phyloP scores from a whole-genome alignment of 2,329 filamentous ascomycete species.

The Domatiomyces globalis region DNA sequence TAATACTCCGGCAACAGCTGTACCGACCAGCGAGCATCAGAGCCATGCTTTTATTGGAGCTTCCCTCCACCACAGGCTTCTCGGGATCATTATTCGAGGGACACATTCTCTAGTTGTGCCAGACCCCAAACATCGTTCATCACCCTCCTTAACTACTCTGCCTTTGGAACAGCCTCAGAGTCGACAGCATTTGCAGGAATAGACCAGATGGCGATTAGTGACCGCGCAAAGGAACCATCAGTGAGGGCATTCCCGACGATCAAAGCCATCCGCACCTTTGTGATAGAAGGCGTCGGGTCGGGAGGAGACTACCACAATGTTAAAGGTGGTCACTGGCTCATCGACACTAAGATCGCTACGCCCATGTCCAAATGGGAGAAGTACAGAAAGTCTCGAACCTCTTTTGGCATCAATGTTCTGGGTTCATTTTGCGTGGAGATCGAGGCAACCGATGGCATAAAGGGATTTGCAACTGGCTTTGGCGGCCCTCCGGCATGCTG shows the following conservation, averaged over 20 bases:
- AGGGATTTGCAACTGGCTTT: slow-evolving; percentile 87
- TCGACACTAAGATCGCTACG: slow-evolving; percentile 83
- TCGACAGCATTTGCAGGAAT: not conserved
- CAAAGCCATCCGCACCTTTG: slow-evolving; percentile 32
- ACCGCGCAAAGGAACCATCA: slow-evolving; percentile 3
- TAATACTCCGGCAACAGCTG: not conserved
- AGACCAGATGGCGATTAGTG: not conserved
- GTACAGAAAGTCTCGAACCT: slow-evolving; percentile 75
- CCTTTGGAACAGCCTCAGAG: not conserved
- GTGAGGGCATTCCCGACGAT: slow-evolving; percentile 28
- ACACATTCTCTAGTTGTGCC: too few relatives aligned
- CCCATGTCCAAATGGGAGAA: slow-evolving; percentile 82
- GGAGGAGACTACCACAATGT: slow-evolving; percentile 67
- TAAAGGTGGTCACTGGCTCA: slow-evolving; percentile 54
- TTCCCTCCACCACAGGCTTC: too few relatives aligned
- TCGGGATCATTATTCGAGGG: too few relatives aligned
- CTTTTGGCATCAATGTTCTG: slow-evolving; percentile 90
- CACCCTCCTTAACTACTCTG: not conserved
- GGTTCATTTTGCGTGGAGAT: slow-evolving; percentile 87
- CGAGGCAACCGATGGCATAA: slow-evolving; percentile 77
- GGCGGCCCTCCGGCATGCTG: slow-evolving; percentile 87
- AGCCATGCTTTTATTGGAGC: too few relatives aligned
- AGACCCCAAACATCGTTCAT: too few relatives aligned
- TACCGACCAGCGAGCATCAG: not conserved
- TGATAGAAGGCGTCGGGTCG: slow-evolving; percentile 34